Conservation (phyloP, 2,329 filamentous ascomycete genomes). For the Pseudophaeomoniella oleicola region DNA sequence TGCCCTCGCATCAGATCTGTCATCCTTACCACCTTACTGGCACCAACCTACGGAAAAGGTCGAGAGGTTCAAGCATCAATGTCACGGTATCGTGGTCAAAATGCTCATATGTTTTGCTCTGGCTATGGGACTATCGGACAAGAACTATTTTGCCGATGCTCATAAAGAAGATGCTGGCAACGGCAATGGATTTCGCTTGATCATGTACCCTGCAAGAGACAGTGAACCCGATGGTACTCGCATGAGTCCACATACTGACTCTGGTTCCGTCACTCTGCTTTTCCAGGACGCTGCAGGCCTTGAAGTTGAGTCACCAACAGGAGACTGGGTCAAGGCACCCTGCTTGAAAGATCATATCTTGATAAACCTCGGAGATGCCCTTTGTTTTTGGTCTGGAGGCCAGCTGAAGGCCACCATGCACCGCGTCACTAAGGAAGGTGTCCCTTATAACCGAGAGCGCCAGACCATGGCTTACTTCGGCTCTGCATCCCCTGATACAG, state of each 20-base stretch:
- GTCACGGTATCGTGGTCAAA: constrained; percentile 9
- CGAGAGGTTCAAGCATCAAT: constrained; percentile 11
- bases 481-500: constrained; percentile 9
- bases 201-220: constrained; percentile 52
- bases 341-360: constrained; percentile 70
- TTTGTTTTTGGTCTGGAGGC: constrained; percentile 80
- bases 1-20: constrained; percentile 3
- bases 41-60: constrained; percentile 7
- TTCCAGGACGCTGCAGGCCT: constrained; percentile 43
- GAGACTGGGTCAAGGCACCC: constrained; percentile 65
- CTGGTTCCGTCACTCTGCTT: constrained; percentile 35
- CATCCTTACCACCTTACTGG: constrained; percentile 11
- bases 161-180: constrained; percentile 46
- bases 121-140: constrained; percentile 54
- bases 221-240: constrained; percentile 5
- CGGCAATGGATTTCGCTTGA: constrained; percentile 50
- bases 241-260: constrained; percentile 45
- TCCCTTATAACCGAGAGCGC: constrained; percentile 9
- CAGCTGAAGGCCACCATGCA: constrained; percentile 81
- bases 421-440: constrained; percentile 38
- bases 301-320: constrained; percentile 54
- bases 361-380: constrained; percentile 73
- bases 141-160: constrained; percentile 57
- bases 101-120: constrained; percentile 49
- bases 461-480: constrained; percentile 13